Percentiles rank a stretch among this genome's conserved stretches.
Evolutionary conservation across 1,284 basidiomycete genomes (phyloP).

Genomic region (Irpex sp.): DNA sequence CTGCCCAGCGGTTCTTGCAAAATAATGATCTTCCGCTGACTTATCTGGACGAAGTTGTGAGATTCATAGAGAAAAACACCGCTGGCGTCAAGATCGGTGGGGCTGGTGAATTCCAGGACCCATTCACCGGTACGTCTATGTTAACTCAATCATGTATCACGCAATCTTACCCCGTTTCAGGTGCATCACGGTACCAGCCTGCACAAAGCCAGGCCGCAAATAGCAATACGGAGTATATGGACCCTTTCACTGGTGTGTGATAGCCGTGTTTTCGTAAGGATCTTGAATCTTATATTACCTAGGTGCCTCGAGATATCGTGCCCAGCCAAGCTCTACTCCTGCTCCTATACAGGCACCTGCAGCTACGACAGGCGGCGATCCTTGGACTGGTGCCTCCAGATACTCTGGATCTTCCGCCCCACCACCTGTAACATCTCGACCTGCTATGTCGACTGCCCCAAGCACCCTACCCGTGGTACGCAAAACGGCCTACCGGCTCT

Average conservation of each 20-base stretch:
- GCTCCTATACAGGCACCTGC: constrained; percentile 19
- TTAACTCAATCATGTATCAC: not conserved
- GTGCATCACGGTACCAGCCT: constrained; percentile 59
- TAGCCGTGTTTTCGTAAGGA: not conserved
- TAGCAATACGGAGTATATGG: constrained; percentile 27
- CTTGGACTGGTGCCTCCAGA: constrained; percentile 71
- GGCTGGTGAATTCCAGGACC: constrained; percentile 76
- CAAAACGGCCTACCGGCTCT: not conserved
- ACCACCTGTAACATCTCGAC: constrained; percentile 8
- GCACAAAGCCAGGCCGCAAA: constrained; percentile 25
- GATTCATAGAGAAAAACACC: constrained; percentile 94
- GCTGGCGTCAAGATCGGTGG: constrained; percentile 59
- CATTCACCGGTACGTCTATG: constrained; percentile 75
- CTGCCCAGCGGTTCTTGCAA: constrained; percentile 88
- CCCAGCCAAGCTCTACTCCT: constrained; percentile 15
- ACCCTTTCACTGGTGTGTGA: constrained; percentile 33
- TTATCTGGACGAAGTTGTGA: constrained; percentile 90
- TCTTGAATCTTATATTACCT: constrained; percentile 12
- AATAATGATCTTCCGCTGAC: constrained; percentile 79
- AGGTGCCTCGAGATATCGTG: constrained; percentile 37
- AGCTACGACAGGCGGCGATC: constrained; percentile 39
- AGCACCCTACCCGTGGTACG: constrained; percentile 14
- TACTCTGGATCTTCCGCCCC: constrained; percentile 40
- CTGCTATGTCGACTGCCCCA: constrained; percentile 22
- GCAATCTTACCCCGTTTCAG: constrained; percentile 27